Conservation (phyloP, 345 rosid species). For the Angophora floribunda region DNA sequence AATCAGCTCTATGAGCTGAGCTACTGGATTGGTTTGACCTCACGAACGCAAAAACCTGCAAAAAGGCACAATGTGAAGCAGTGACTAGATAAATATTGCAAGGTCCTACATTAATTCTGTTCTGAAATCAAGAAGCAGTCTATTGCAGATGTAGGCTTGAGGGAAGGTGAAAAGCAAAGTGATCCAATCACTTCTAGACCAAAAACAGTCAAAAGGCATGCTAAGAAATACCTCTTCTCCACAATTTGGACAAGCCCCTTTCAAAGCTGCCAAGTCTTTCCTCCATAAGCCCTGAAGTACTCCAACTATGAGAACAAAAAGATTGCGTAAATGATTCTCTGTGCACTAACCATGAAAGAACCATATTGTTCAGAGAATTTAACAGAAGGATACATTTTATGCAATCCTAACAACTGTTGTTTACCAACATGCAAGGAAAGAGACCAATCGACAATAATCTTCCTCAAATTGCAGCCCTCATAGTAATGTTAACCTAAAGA, state of each 20-base stretch:
- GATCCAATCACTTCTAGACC: not conserved
- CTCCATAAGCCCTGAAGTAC: conserved; percentile 86
- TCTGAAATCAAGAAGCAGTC: not conserved
- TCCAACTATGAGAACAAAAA: conserved; percentile 38
- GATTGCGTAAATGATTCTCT: not conserved
- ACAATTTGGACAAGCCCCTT: conserved; percentile 91
- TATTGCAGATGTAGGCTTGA: not conserved
- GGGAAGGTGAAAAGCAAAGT: not conserved
- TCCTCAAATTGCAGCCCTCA: not conserved
- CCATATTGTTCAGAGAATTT: not conserved
- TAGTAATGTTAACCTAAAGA: not conserved
- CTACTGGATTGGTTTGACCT: conserved; percentile 47
- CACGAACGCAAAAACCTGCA: conserved; percentile 89
- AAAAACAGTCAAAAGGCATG: not conserved
- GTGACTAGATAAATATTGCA: not conserved
- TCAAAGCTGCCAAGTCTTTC: conserved; percentile 81
- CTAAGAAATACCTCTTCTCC: conserved; percentile 76
- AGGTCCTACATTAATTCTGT: not conserved
- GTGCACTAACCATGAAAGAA: not conserved
- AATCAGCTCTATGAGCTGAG: conserved; percentile 73
- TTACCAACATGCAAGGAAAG: not conserved
- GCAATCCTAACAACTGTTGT: not conserved
- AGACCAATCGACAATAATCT: not conserved
- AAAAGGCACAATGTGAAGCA: not conserved
- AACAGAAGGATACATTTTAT: not conserved